Percentiles rank a stretch among this genome's conserved stretches.
Conservation (phyloP, 2,329 filamentous ascomycete species). For the Thelonectria discophora region DNA sequence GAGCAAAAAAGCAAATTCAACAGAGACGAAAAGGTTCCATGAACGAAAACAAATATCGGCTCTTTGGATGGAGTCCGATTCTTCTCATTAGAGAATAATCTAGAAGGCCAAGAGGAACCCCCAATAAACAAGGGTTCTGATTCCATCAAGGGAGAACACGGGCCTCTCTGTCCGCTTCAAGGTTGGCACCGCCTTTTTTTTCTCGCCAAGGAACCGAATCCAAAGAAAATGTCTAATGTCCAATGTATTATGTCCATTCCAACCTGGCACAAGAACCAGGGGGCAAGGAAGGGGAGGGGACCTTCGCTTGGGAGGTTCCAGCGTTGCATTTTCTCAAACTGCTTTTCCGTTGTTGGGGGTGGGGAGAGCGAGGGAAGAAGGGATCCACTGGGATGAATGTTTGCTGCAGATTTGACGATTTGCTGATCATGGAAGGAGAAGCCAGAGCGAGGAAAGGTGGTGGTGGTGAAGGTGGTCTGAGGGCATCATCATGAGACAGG, state of each 20-base stretch:
- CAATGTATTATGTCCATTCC: background rate
- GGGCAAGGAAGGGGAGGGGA: no score
- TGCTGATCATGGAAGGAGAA: no score
- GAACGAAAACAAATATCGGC: no score
- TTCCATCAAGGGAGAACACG: background rate
- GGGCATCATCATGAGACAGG: background rate
- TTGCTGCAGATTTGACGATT: background rate
- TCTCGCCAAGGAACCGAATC: background rate
- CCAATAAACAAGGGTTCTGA: no score
- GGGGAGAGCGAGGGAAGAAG: background rate
- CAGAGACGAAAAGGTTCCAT: no score
- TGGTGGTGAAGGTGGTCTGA: background rate
- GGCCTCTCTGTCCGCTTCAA: background rate
- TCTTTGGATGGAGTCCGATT: no score
- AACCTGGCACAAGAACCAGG: no score
- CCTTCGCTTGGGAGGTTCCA: background rate
- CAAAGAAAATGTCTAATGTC: background rate
- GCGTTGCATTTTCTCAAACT: background rate
- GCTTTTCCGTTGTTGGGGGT: background rate
- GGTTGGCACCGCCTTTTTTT: background rate
- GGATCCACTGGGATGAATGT: background rate
- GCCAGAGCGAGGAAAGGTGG: no score
- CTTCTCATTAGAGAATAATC: constrained; percentile 5
- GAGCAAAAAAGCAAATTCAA: no score
- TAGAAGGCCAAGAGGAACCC: constrained; percentile 24